Conservation (phyloP, 768 basidiomycete species). For the Terana coerulea region DNA sequence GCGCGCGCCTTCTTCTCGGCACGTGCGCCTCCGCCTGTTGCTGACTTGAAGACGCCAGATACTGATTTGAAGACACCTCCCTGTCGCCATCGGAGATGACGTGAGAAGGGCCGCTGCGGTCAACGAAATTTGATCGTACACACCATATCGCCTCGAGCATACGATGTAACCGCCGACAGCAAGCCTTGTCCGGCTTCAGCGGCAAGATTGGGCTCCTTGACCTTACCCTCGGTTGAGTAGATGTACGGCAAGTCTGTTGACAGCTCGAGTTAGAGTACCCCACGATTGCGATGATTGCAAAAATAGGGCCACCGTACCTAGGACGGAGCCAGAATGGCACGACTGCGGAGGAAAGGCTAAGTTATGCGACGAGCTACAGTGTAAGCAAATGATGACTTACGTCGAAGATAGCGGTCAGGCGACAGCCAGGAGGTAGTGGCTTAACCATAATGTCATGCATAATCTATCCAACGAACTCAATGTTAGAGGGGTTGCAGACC, state of each 20-base stretch:
- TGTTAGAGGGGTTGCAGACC: too few relatives aligned
- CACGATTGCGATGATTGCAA: background rate
- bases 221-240: constrained; percentile 94
- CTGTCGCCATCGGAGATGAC: constrained; percentile 4
- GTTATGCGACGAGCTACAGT: background rate
- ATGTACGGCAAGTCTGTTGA: constrained; percentile 35
- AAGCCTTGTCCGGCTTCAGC: constrained; percentile 86
- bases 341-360: constrained; percentile 24
- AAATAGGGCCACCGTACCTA: constrained; percentile 27
- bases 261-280: background rate
- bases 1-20: constrained; percentile 52
- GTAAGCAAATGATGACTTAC: constrained; percentile 30
- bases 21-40: constrained; percentile 61
- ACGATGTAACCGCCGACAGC: constrained; percentile 72
- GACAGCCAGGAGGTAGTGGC: constrained; percentile 61
- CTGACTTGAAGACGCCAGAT: constrained; percentile 68
- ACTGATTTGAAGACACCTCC: constrained; percentile 72
- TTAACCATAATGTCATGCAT: constrained; percentile 45
- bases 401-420: constrained; percentile 59
- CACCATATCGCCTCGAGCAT: constrained; percentile 71
- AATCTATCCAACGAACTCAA: constrained; percentile 24
- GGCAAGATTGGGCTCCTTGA: constrained; percentile 91
- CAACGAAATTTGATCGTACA: background rate
- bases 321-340: constrained; percentile 46
- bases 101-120: background rate